A percentile compares a stretch with the other conserved stretches of the same genome.
phyloP scores from a whole-genome alignment of 140 eudicot species.

The Ambrosia hybrid region DNA sequence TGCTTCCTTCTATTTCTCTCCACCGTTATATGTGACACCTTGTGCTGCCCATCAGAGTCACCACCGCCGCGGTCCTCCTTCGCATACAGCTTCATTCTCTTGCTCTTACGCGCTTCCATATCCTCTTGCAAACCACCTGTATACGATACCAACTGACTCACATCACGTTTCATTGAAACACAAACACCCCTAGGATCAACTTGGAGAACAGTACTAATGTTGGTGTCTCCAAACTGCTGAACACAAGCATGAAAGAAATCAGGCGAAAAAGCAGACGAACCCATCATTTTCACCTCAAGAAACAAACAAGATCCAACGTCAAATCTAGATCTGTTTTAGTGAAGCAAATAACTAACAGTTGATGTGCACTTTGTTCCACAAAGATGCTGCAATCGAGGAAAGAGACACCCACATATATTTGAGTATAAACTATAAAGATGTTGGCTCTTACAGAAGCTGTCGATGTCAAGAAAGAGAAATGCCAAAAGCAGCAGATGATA shows the following conservation, averaged over 20 bases:
- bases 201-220: too few relatives aligned
- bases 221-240: too few relatives aligned
- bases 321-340: too few relatives aligned
- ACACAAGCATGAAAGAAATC: neutral
- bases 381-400: neutral
- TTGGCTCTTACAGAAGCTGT: neutral
- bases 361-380: neutral
- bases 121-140: neutral
- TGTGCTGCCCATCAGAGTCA: conserved; percentile 38
- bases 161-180: too few relatives aligned
- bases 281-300: neutral
- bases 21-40: conserved; percentile 71
- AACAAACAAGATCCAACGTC: neutral
- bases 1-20: conserved; percentile 93
- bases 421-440: neutral
- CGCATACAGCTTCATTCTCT: conserved; percentile 47
- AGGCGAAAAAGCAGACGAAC: neutral
- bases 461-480: neutral
- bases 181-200: too few relatives aligned
- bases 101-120: conserved; percentile 35
- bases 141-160: too few relatives aligned
- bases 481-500: neutral
- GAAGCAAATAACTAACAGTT: neutral
- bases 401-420: neutral
- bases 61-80: conserved; percentile 20